These are phyloP conservation scores for Neurospora hispaniola DNA, from an alignment of 495 filamentous ascomycete genomes.

Conservation along the genomic window DNA sequence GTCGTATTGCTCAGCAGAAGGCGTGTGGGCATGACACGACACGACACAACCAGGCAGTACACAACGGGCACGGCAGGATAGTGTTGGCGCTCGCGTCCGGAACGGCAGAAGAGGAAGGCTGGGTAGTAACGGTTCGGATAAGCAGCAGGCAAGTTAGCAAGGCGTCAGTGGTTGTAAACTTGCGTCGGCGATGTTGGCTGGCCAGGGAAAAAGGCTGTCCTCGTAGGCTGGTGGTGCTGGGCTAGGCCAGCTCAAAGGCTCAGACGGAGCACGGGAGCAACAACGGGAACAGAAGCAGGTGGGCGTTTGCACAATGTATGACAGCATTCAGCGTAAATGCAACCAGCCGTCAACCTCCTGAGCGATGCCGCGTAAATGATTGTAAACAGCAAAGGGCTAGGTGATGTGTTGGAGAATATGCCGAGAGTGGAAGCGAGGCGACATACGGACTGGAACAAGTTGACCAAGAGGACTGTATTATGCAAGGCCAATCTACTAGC, in stretches of 20 bases:
- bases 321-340: conserved; percentile 20
- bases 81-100: not conserved
- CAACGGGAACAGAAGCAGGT: conserved; percentile 1
- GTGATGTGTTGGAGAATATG: not conserved
- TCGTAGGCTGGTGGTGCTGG: not conserved
- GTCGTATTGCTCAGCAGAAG: not conserved
- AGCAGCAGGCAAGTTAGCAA: not conserved
- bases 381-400: not conserved
- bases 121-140: not conserved
- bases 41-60: not conserved
- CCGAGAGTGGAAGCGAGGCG: not conserved
- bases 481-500: not conserved
- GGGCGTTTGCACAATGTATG: conserved; percentile 20
- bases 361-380: not conserved
- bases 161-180: not conserved
- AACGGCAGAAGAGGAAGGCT: not conserved
- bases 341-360: conserved; percentile 17
- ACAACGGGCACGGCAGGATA: not conserved
- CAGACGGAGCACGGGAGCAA: not conserved
- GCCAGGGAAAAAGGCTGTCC: not conserved
- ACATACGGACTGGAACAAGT: not conserved
- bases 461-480: not conserved
- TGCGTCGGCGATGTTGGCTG: not conserved
- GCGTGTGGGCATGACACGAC: not conserved
- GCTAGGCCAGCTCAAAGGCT: not conserved